Evolutionary conservation across 2,329 filamentous ascomycete genomes (phyloP).

Genomic region (Raffaelea arxii): DNA sequence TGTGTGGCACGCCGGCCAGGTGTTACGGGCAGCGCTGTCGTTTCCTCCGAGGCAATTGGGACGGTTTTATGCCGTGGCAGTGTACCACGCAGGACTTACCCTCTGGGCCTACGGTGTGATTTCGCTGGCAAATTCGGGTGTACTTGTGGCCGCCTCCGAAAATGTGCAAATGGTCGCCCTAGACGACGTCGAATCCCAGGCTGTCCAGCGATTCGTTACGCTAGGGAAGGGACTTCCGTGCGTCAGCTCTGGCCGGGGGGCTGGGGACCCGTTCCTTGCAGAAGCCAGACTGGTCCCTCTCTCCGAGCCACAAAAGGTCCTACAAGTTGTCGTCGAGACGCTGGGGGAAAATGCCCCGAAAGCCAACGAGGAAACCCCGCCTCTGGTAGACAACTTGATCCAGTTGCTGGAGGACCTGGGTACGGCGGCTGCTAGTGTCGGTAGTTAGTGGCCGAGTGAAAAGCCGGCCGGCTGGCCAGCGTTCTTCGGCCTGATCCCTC

Average conservation of each 20-base stretch:
- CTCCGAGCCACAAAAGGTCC: conserved; percentile 46
- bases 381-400: conserved; percentile 58
- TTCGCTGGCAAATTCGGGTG: background rate
- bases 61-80: conserved; percentile 57
- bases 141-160: background rate
- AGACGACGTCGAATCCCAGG: conserved; percentile 42
- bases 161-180: conserved; percentile 32
- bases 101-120: conserved; percentile 62
- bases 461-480: too few relatives aligned
- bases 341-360: conserved; percentile 25
- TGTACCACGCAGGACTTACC: conserved; percentile 58
- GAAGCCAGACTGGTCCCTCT: conserved; percentile 27
- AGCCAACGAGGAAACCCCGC: conserved; percentile 35
- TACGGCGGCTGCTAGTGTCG: conserved; percentile 28
- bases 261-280: background rate
- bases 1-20: conserved; percentile 13
- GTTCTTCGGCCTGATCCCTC: background rate
- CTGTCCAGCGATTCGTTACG: conserved; percentile 46
- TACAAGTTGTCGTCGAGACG: conserved; percentile 48
- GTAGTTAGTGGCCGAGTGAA: background rate
- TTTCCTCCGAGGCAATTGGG: conserved; percentile 40
- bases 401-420: conserved; percentile 53
- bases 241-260: conserved; percentile 37
- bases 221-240: conserved; percentile 36
- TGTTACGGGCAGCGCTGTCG: conserved; percentile 6